A percentile compares a stretch with the other conserved stretches of the same genome.
These are phyloP conservation scores for Daldinia concentrica DNA, from an alignment of 495 filamentous ascomycete genomes.

Conservation along the genomic window DNA sequence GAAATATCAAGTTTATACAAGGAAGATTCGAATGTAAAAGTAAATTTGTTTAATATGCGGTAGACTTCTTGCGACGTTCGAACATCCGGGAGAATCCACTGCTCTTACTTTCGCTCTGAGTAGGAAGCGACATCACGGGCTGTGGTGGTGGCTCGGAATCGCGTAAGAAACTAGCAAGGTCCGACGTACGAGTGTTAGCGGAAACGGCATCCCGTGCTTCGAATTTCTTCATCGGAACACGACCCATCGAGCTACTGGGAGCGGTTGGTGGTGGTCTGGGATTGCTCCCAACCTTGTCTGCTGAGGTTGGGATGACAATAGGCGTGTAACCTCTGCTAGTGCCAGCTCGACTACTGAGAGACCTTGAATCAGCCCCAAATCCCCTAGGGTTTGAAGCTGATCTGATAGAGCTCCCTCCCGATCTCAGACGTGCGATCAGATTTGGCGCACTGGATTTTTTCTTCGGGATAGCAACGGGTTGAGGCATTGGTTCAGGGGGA, in stretches of 20 bases:
- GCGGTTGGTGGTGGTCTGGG: conserved; percentile 35
- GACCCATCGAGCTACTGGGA: conserved; percentile 33
- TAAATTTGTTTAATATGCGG: conserved; percentile 34
- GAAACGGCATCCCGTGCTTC: conserved; percentile 61
- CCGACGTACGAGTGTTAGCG: conserved; percentile 63
- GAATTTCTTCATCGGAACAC: conserved; percentile 62
- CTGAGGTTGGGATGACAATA: conserved; percentile 53
- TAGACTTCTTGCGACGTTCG: conserved; percentile 47
- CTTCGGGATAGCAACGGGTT: conserved; percentile 59
- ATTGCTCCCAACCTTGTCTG: conserved; percentile 43
- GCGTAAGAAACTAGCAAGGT: conserved; percentile 81
- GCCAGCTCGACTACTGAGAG: conserved; percentile 48
- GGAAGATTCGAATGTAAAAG: conserved; percentile 9
- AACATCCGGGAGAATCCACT: conserved; percentile 47
- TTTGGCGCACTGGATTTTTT: conserved; percentile 68
- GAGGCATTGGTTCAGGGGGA: conserved; percentile 63
- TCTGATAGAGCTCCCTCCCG: conserved; percentile 51
- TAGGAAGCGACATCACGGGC: conserved; percentile 28
- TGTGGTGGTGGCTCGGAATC: conserved; percentile 75
- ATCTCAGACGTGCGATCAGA: conserved; percentile 68
- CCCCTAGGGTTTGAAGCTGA: conserved; percentile 39
- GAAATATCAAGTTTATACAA: conserved; percentile 34
- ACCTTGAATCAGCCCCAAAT: conserved; percentile 45
- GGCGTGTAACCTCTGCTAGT: conserved; percentile 54
- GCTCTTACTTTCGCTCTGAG: conserved; percentile 37